Base-by-base conservation (phyloP, 1,139 yeast genomes). In the Diutina scorzettiae region DNA sequence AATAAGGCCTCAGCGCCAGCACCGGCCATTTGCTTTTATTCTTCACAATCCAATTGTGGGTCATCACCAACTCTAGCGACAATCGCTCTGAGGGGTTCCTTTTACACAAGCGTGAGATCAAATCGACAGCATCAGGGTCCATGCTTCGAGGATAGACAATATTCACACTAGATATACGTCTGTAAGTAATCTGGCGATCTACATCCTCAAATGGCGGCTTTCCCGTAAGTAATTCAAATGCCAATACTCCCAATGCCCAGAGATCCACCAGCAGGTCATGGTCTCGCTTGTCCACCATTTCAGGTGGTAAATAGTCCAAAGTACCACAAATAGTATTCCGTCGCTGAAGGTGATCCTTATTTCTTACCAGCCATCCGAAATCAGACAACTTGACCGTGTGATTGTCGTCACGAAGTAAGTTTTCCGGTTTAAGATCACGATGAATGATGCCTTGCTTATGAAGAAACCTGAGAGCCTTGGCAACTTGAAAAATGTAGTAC, bases 311-410 rank as follows among this genome's bases (percentile, higher is more conserved):
- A 54, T 91, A 91, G 58, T 91, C 98, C 33, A 91, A 66, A 0
- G 98, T 91, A 0, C 98, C 98, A 60, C 98, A 91, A 63, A 91
- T 75, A 0, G 98, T 91, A 17, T 78, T 70, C 51, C 97, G 64
- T 14, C 39, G 39, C 16, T 14, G n/a, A n/a, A n/a, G n/a, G 14
- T 23, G n/a, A 14, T 18, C 49, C 24, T 47, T 48, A n/a, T 49
- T 47, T 27, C 56, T 56, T 0, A 89, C 94, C 45, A 95, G 83
- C 97, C 97, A 91, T 11, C 98, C 98, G 59, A 91, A 91, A 60
- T 91, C 98, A 37, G 96, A 82, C 37, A 91, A 70, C 55, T 86
- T 87, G 42, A 89, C 69, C 30, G 71, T 69, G 50, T 86, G 83
- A 54, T 84, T 76, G 44, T 78, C 71, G 5, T 86, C 84, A 8